Evolutionary conservation across 441 rosid genomes (phyloP), one percentile per base, ranked within the genome.

Genomic region (Populus hybrid): DNA sequence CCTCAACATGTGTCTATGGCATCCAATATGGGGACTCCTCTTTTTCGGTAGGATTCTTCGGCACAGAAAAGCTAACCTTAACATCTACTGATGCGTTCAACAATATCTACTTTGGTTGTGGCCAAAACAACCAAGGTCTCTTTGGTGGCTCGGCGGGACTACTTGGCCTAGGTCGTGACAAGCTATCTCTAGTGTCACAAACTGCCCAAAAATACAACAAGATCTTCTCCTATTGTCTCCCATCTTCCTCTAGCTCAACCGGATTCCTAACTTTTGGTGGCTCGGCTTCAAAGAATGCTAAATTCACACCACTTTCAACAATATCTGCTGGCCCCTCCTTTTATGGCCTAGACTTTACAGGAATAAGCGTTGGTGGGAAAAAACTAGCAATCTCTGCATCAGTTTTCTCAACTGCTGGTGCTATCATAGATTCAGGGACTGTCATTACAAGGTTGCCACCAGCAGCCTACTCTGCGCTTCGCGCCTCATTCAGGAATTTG

Each of bases 211-310:
- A 84, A 9, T 95, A 91, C 87, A 89, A 84, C 50, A 86, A 87
- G 65, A 50, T 89, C 56, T 95, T 95, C 85, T 93, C 99, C 66
- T 93, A 95, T 36, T 95, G 98, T 68, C 85, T 95, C 2, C 98
- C 98, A 0, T 86, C 97, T 0, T 77, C 95, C 16, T 6, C 90
- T 8, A 78, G 89, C 88, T 78, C 87, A 42, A 90, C 90, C 7
- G 98, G 97, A 1, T 90, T 87, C 86, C 91, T 95, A 83, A 86
- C 87, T 2, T 90, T 95, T 72, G 99, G 98, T 68, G 71, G 81
- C 18, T 68, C 83, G 26, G 9, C 77, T 66, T 86, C 93, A 2
- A 77, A 81, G 8, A 63, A 90, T 1, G 78, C 88, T 2, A 82
- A 85, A 71, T 95, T 78, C 84, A 94, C 97, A 0, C 94, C 97